A percentile compares a stretch with the other conserved stretches of the same genome.
Evolutionary conservation across 2,329 filamentous ascomycete species (phyloP).

Genomic region (Diplodia scrobiculata): DNA sequence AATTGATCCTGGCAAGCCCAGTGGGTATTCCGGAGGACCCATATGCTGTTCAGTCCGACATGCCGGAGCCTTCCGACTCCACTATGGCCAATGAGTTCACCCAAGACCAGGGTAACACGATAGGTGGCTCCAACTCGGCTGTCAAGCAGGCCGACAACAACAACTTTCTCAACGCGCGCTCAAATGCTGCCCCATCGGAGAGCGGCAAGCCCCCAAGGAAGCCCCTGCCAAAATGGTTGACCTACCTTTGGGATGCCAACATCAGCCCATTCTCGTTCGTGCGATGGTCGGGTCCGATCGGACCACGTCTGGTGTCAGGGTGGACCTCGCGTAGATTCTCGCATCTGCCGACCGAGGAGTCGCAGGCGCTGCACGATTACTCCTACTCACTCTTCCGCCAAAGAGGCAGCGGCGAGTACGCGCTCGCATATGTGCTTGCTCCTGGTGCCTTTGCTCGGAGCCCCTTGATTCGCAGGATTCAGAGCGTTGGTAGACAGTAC

Average conservation of each 20-base stretch:
- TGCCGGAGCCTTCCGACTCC: constrained; percentile 75
- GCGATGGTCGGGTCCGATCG: constrained; percentile 82
- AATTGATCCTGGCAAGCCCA: constrained; percentile 90
- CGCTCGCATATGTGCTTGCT: constrained; percentile 85
- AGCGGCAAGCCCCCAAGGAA: constrained; percentile 30
- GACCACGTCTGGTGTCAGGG: constrained; percentile 86
- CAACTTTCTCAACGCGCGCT: constrained; percentile 53
- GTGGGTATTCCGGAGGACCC: constrained; percentile 95
- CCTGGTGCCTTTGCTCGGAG: constrained; percentile 89
- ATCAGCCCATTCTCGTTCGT: constrained; percentile 92
- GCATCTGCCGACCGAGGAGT: constrained; percentile 77
- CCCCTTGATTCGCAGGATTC: constrained; percentile 83
- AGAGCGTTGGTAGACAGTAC: constrained; percentile 77
- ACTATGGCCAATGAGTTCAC: constrained; percentile 76
- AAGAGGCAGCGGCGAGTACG: constrained; percentile 90
- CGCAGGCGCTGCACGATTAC: constrained; percentile 85
- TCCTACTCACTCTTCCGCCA: constrained; percentile 93
- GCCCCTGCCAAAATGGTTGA: constrained; percentile 76
- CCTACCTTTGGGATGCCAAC: constrained; percentile 95
- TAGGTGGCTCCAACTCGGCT: constrained; percentile 62
- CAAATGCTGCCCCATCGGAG: constrained; percentile 45
- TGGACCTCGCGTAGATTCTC: constrained; percentile 94
- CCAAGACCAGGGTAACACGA: constrained; percentile 65
- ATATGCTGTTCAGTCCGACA: constrained; percentile 76
- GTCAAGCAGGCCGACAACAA: constrained; percentile 50